A percentile compares a stretch with the other conserved stretches of the same genome.
Evolutionary conservation across 2,329 filamentous ascomycete species (phyloP).

Genomic region (Ramularia endophylla): DNA sequence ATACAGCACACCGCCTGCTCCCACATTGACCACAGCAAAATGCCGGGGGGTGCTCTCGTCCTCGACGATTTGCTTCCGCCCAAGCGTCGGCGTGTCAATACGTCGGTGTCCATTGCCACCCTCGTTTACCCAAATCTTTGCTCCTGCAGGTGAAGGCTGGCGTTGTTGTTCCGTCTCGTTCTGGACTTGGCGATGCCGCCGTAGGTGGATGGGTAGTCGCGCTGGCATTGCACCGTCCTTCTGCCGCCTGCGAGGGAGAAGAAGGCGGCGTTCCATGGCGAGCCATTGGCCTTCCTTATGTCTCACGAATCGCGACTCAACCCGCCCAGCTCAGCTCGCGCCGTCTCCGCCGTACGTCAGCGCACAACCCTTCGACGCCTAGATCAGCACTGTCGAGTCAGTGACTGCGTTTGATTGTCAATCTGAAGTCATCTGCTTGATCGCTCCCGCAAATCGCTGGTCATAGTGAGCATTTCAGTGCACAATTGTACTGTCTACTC

Average conservation of each 20-base stretch:
- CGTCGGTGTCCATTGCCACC: slow-evolving; percentile 16
- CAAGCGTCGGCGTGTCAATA: slow-evolving; percentile 12
- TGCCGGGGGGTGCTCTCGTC: slow-evolving; percentile 28
- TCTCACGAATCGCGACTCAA: too few relatives aligned
- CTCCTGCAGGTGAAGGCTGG: slow-evolving; percentile 6
- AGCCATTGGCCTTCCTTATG: slow-evolving; percentile 16
- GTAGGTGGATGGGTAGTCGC: slow-evolving; percentile 14
- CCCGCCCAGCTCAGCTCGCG: too few relatives aligned
- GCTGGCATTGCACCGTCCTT: slow-evolving; percentile 19
- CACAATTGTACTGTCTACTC: too few relatives aligned
- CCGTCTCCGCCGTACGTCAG: too few relatives aligned
- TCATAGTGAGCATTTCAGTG: too few relatives aligned
- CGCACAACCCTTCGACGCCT: too few relatives aligned
- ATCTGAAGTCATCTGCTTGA: too few relatives aligned
- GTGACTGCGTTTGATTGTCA: slow-evolving; percentile 2
- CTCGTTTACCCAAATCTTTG: slow-evolving; percentile 16
- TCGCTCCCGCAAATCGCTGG: too few relatives aligned
- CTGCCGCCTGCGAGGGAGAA: slow-evolving; percentile 19
- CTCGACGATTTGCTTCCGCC: slow-evolving; percentile 17
- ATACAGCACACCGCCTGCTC: slow-evolving; percentile 43
- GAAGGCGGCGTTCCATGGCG: slow-evolving; percentile 19
- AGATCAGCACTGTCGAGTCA: slow-evolving; percentile 2
- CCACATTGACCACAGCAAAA: slow-evolving; percentile 44
- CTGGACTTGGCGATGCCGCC: slow-evolving; percentile 6
- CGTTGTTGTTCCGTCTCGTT: slow-evolving; percentile 9